Evolutionary conservation across 2,329 filamentous ascomycete genomes (phyloP).

Genomic region (Arthrinium phaeospermum): DNA sequence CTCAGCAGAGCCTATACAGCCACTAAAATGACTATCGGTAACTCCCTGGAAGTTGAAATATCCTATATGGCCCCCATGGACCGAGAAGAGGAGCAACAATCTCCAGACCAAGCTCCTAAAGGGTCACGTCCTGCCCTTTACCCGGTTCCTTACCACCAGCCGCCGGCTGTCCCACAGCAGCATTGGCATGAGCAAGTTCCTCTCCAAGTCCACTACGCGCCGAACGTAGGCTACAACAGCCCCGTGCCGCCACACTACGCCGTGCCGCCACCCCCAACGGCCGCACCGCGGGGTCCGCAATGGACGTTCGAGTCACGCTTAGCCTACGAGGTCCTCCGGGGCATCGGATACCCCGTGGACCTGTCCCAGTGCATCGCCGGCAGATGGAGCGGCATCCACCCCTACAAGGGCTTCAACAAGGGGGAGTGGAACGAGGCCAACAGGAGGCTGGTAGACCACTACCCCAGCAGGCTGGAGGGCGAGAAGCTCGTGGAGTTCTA

Average conservation of each 20-base stretch:
- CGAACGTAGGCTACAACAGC: too few relatives aligned
- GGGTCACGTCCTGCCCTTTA: too few relatives aligned
- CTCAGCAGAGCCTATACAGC: not conserved
- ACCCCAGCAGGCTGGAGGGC: not conserved
- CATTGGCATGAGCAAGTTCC: too few relatives aligned
- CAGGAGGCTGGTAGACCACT: rapidly evolving
- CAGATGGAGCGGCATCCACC: not conserved
- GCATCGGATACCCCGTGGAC: not conserved
- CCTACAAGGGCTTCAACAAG: not conserved
- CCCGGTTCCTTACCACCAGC: too few relatives aligned
- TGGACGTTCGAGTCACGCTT: not conserved
- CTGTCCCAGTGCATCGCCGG: not conserved
- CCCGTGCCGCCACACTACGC: not conserved
- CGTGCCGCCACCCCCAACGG: not conserved
- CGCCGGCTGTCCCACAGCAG: too few relatives aligned
- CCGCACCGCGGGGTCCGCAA: too few relatives aligned
- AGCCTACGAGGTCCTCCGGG: not conserved
- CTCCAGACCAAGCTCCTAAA: too few relatives aligned
- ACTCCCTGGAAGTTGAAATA: not conserved
- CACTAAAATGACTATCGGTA: not conserved
- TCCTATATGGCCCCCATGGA: not conserved
- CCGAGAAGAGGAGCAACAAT: not conserved
- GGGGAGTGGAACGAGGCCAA: not conserved
- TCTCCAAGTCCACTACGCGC: too few relatives aligned
- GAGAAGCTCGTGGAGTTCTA: not conserved